Conservation (phyloP, 1,284 basidiomycete species). For the Butyriboletus appendiculatus region DNA sequence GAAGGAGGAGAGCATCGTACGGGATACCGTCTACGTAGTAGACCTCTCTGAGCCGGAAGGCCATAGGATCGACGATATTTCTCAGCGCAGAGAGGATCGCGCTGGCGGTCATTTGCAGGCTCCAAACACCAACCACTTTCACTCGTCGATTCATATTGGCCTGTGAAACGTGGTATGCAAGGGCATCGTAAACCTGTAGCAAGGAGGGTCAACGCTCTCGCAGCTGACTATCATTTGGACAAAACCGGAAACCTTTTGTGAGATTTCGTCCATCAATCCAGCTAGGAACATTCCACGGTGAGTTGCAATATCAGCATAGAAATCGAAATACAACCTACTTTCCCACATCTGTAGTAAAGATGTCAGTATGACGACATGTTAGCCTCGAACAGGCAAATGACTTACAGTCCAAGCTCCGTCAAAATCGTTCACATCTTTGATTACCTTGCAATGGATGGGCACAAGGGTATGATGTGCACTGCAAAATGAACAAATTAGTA, state of each 20-base stretch:
- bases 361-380: conserved; percentile 9
- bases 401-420: conserved; percentile 89
- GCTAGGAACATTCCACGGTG: conserved; percentile 44
- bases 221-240: neutral
- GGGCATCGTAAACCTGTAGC: conserved; percentile 78
- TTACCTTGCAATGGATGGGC: conserved; percentile 86
- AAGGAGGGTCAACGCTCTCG: conserved; percentile 8
- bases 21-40: conserved; percentile 40
- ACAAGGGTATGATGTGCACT: conserved; percentile 91
- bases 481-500: conserved; percentile 16
- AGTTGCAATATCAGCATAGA: conserved; percentile 8
- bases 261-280: conserved; percentile 81
- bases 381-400: conserved; percentile 12
- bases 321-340: conserved; percentile 49
- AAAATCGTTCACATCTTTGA: conserved; percentile 79
- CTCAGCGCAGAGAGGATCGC: conserved; percentile 62
- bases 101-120: conserved; percentile 71
- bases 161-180: conserved; percentile 90
- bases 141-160: conserved; percentile 85
- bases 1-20: conserved; percentile 31
- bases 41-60: conserved; percentile 45
- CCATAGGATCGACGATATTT: conserved; percentile 56
- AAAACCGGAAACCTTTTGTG: conserved; percentile 57
- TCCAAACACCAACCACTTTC: conserved; percentile 85
- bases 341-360: conserved; percentile 71